Conservation (phyloP, 1,284 basidiomycete genomes). For the Ganoderma multipileum region DNA sequence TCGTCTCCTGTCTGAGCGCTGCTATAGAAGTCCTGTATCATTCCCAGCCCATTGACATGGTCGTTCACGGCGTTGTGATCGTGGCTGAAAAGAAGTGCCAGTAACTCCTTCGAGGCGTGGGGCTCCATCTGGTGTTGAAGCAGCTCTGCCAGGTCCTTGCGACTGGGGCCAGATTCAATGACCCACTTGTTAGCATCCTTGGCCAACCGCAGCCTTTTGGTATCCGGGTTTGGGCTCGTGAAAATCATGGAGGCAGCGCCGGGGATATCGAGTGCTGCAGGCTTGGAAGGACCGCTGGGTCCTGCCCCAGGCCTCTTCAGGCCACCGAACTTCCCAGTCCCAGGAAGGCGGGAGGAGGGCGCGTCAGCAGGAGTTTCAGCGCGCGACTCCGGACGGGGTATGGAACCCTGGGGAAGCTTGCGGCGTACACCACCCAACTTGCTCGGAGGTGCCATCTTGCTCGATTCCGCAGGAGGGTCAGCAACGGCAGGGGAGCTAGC, state of each 20-base stretch:
- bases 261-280: conserved; percentile 41
- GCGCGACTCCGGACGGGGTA: conserved; percentile 64
- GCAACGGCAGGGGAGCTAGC: conserved; percentile 20
- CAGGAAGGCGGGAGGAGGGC: conserved; percentile 44
- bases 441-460: conserved; percentile 39
- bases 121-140: conserved; percentile 94
- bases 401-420: conserved; percentile 70
- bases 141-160: conserved; percentile 88
- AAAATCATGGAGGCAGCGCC: conserved; percentile 63
- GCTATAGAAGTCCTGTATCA: conserved; percentile 80
- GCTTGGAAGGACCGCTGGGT: conserved; percentile 38
- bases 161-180: conserved; percentile 80
- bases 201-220: conserved; percentile 75
- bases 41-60: conserved; percentile 79
- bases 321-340: conserved; percentile 47
- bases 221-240: conserved; percentile 72
- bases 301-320: conserved; percentile 57
- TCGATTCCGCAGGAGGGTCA: conserved; percentile 29
- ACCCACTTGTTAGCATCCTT: conserved; percentile 88
- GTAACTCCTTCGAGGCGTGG: conserved; percentile 78
- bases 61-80: conserved; percentile 98
- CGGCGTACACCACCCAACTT: conserved; percentile 73
- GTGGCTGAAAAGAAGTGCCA: conserved; percentile 90
- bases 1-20: conserved; percentile 66
- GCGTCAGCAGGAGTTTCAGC: conserved; percentile 60